Evolutionary conservation across 768 basidiomycete genomes (phyloP), one percentile per base, ranked within the genome.

Genomic region (Suillus occidentalis): DNA sequence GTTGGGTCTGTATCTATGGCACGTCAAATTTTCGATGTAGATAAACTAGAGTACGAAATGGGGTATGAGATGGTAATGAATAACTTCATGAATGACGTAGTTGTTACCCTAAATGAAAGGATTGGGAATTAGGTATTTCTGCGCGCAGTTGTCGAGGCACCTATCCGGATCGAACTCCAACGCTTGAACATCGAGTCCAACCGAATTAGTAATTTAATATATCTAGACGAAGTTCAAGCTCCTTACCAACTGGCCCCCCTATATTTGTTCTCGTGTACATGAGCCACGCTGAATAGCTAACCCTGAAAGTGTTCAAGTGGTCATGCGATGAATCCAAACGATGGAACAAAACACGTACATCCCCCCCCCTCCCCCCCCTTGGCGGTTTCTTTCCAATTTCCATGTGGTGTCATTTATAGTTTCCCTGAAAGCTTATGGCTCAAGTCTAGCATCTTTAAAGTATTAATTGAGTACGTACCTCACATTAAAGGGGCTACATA

Each of bases 101-200:
- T 67, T 80, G 77, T 64, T 74, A 75, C 7, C 77, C 77, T 3
- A 79, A 67, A 80, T 1, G 80, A 80, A 16, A 81, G 79, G 79
- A 58, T 81, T 82, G 1, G 78, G 72, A 4, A 67, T 72, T 4
- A 80, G 68, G 61, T 78, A 75, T 65, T 70, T 74, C 31, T 49
- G 70, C 25, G 78, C 55, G n/a, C 81, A 67, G n/a, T 71, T 72
- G 56, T 81, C 80, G 18, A 80, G 69, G 72, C 80, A 81, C 6
- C 80, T 74, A 50, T 81, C 76, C 2, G 79, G 80, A 45, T 81
- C 78, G 47, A 81, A 81, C 22, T 70, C 67, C 28, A 70, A 61
- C 10, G 74, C 75, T 69, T 31, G 25, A 7, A 45, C 49, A 16
- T 13, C 4, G 14, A 22, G 22, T 50, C 14, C 22, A 25, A 14